phyloP scores from a whole-genome alignment of 257 asterid genomes.

The Paulownia fortunei region DNA sequence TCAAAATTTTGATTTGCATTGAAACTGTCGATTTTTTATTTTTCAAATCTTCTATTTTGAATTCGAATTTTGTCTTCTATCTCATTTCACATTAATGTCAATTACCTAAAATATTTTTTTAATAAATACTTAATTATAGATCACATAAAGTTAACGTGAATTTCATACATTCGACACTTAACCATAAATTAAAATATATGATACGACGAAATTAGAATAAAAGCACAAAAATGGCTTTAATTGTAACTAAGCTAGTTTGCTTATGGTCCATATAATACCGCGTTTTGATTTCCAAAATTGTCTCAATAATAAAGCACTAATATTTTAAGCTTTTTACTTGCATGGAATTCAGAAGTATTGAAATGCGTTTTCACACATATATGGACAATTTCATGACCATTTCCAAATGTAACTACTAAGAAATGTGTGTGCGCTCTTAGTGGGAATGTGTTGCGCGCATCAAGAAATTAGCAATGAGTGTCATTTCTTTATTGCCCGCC shows the following conservation, averaged over 20 bases:
- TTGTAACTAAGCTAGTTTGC: background rate
- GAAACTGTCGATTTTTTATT: too few relatives aligned
- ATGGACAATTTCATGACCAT: background rate
- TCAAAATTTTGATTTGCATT: too few relatives aligned
- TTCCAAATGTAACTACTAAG: constrained; percentile 4
- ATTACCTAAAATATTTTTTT: too few relatives aligned
- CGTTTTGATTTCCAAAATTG: background rate
- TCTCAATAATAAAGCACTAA: background rate
- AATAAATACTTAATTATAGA: too few relatives aligned
- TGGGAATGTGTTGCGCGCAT: constrained; percentile 17
- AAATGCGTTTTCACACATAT: constrained; percentile 3
- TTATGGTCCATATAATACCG: background rate
- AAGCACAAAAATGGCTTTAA: too few relatives aligned
- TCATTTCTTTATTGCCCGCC: background rate
- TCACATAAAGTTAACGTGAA: too few relatives aligned
- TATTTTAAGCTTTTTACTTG: background rate
- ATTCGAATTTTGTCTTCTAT: too few relatives aligned
- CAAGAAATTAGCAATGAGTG: background rate
- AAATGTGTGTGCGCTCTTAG: background rate
- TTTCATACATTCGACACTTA: too few relatives aligned
- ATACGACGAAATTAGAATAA: too few relatives aligned
- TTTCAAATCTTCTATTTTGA: too few relatives aligned
- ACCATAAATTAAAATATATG: too few relatives aligned
- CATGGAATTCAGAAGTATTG: background rate
- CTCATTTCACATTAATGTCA: too few relatives aligned